phyloP scores from a whole-genome alignment of 352 stramenopile species.

The Pythium aristosporum region DNA sequence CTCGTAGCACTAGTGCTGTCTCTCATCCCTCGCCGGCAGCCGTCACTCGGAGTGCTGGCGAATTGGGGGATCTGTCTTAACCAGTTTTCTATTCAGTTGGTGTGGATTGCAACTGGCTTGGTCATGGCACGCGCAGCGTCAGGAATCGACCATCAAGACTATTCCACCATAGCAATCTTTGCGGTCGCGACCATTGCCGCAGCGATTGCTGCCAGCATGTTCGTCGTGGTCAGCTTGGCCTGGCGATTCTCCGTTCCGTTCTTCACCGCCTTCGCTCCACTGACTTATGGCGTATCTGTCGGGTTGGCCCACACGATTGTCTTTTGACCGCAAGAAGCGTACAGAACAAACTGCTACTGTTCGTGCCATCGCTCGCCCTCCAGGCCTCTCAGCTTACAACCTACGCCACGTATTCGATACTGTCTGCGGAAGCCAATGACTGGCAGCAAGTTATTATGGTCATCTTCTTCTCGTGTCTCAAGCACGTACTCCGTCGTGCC shows the following conservation, averaged over 20 bases:
- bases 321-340: too few species aligned
- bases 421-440: not conserved
- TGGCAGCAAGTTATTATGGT: not conserved
- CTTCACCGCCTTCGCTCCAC: not conserved
- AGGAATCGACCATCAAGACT: not conserved
- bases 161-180: not conserved
- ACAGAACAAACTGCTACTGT: not conserved
- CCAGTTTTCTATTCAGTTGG: not conserved
- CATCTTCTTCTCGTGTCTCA: too few species aligned
- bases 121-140: not conserved
- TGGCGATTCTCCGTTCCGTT: slow-evolving; percentile 5
- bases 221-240: not conserved
- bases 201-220: not conserved
- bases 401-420: not conserved
- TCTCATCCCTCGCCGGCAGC: not conserved
- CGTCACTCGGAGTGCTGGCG: not conserved
- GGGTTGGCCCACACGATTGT: too few species aligned
- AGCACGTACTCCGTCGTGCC: too few species aligned
- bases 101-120: not conserved
- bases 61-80: not conserved
- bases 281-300: not conserved
- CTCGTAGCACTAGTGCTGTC: not conserved
- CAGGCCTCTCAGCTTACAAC: not conserved
- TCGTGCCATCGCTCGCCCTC: not conserved
- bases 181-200: not conserved